These are phyloP conservation scores for Kluyveromyces lactis DNA, from an alignment of 805 yeast genomes.

Conservation along the genomic window DNA sequence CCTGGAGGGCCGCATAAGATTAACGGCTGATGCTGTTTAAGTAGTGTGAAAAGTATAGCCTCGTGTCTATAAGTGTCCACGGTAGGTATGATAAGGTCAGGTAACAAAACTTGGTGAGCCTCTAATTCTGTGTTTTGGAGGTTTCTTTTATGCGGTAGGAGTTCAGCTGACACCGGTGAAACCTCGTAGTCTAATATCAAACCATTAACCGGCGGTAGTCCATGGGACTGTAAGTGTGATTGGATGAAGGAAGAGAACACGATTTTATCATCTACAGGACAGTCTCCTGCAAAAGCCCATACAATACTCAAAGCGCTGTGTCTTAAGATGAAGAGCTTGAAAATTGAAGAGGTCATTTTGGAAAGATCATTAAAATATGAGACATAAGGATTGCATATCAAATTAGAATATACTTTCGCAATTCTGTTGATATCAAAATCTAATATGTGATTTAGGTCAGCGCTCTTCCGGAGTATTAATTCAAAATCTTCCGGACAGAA, in stretches of 20 bases:
- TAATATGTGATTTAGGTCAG: neutral
- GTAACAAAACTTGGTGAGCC: constrained; percentile 47
- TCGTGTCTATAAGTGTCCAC: constrained; percentile 69
- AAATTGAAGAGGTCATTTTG: neutral
- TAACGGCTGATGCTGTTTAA: constrained; percentile 50
- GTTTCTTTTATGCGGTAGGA: constrained; percentile 34
- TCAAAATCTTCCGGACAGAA: neutral
- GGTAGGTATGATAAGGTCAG: constrained; percentile 70
- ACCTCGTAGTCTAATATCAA: constrained; percentile 37
- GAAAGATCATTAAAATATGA: neutral
- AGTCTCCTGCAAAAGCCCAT: constrained; percentile 8
- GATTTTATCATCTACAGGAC: constrained; percentile 3
- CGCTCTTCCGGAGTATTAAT: neutral
- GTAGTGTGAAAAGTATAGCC: constrained; percentile 43
- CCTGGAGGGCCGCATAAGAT: constrained; percentile 95
- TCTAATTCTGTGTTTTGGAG: constrained; percentile 43
- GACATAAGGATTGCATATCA: neutral
- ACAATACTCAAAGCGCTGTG: neutral
- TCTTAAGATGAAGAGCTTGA: neutral
- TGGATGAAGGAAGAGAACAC: neutral
- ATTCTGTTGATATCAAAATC: constrained; percentile 1
- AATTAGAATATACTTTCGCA: neutral
- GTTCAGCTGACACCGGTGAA: constrained; percentile 36
- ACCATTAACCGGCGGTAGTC: constrained; percentile 5
- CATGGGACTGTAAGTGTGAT: neutral